Evolutionary conservation across 495 filamentous ascomycete species (phyloP), one percentile per base, ranked within the genome.

Genomic region (Astrothelium macrocarpum): DNA sequence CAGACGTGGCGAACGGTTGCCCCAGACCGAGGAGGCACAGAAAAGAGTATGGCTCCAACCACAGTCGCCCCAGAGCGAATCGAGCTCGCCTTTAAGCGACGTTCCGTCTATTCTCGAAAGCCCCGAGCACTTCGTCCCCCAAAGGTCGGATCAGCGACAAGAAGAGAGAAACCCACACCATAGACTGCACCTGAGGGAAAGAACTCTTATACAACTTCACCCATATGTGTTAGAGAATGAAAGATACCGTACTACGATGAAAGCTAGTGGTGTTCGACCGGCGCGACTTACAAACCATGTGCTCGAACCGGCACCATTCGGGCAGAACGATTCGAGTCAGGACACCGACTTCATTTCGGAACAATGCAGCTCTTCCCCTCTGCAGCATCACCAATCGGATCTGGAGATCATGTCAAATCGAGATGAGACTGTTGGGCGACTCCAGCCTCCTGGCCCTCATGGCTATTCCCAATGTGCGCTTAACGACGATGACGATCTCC

Each of bases 141-240:
- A 56, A 10, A 9, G 11, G 23, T 29, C 5, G 5, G 10, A 5
- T 2, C 49, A 26, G 49, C 49, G 29, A 56, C 0, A 56, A 2
- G 16, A 28, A 2, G 2, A 28, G 20, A 5, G 2, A 5, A 29
- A n/a, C 9, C 5, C 16, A 29, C 20, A 56, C 5, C 20, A 56
- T n/a, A n/a, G n/a, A n/a, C n/a, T n/a, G n/a, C n/a, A 56, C 28
- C 62, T 77, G 1, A 60, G 75, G 1, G 59, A 59, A 18, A 45
- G 75, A 2, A 75, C 68, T 5, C 65, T 71, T 18, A 75, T 74
- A 31, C 75, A 77, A 58, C 65, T 77, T 23, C 71, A 77, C 64
- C 75, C 75, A 29, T 77, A 75, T 59, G 60, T 69, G 1, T 66
- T 73, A 20, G 75, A 77, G 28, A 64, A 61, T 25, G 70, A 71